Evolutionary conservation across 805 yeast genomes (phyloP).

Genomic region (Priceomyces castillae): DNA sequence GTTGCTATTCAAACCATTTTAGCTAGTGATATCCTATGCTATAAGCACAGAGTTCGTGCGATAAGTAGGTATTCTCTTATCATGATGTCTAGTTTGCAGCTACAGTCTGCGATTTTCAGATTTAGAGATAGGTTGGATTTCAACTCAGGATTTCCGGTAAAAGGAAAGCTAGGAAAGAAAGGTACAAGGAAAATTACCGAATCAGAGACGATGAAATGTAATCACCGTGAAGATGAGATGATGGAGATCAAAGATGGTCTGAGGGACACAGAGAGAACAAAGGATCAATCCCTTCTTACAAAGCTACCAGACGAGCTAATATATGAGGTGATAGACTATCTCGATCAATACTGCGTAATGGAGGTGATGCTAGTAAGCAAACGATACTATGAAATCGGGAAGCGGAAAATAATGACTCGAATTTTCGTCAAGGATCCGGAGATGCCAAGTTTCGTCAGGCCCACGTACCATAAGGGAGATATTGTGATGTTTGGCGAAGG

Average conservation of each 20-base stretch:
- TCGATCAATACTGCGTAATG: constrained; percentile 11
- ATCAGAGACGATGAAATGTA: too few species aligned
- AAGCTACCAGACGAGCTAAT: constrained; percentile 11
- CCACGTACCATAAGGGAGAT: constrained; percentile 4
- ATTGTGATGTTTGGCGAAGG: constrained; percentile 3
- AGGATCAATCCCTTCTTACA: neutral
- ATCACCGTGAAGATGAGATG: too few species aligned
- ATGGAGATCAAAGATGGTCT: too few species aligned
- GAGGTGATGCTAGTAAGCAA: neutral
- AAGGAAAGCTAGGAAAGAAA: neutral
- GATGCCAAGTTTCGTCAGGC: constrained; percentile 2
- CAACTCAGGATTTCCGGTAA: neutral
- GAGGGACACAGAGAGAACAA: too few species aligned
- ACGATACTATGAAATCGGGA: constrained; percentile 5
- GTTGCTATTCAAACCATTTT: too few species aligned
- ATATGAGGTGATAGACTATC: constrained; percentile 4
- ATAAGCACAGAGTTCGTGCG: too few species aligned
- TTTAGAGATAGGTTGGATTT: neutral
- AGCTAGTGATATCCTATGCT: too few species aligned
- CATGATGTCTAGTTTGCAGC: neutral
- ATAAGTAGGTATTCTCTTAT: neutral
- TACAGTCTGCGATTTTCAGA: neutral
- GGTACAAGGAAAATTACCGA: neutral
- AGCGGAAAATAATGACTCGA: constrained; percentile 5
- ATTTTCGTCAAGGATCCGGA: constrained; percentile 9